These are phyloP conservation scores for Baudoinia panamericana DNA, from an alignment of 495 filamentous ascomycete species.

Conservation along the genomic window DNA sequence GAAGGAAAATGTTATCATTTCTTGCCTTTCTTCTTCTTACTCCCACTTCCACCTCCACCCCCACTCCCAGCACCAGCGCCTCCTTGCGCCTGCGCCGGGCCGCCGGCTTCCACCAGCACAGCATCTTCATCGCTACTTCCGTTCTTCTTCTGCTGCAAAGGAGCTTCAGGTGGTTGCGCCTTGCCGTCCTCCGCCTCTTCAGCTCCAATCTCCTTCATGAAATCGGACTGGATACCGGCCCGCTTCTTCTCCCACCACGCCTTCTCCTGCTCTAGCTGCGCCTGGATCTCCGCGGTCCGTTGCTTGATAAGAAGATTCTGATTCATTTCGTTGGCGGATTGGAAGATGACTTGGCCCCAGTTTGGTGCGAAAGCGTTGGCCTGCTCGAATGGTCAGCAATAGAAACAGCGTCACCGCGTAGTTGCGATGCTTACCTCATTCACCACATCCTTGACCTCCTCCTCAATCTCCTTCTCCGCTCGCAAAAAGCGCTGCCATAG, in stretches of 20 bases:
- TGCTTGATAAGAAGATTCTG: constrained; percentile 51
- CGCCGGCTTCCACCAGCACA: constrained; percentile 66
- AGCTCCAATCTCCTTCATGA: constrained; percentile 72
- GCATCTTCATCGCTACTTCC: constrained; percentile 65
- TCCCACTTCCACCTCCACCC: too few species aligned
- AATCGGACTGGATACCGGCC: constrained; percentile 55
- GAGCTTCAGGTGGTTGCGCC: constrained; percentile 9
- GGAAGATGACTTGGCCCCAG: constrained; percentile 93
- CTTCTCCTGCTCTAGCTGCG: constrained; percentile 55
- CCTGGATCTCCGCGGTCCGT: constrained; percentile 50
- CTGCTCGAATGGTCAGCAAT: too few species aligned
- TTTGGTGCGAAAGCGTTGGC: constrained; percentile 75
- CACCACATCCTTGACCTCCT: constrained; percentile 85
- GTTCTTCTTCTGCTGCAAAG: constrained; percentile 19
- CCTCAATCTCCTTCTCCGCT: constrained; percentile 96
- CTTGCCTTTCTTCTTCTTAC: constrained; percentile 71
- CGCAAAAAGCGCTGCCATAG: constrained; percentile 82
- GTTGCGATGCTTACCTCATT: constrained; percentile 51
- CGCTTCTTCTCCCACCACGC: constrained; percentile 85
- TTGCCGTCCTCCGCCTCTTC: constrained; percentile 13
- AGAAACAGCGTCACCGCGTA: neutral
- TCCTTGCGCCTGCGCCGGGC: constrained; percentile 34
- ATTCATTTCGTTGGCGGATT: constrained; percentile 76
- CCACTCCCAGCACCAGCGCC: too few species aligned
- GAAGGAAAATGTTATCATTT: too few species aligned